Percentiles rank a stretch among this genome's conserved stretches.
These are phyloP conservation scores for Daldinia eschscholtzii DNA, from an alignment of 2,329 filamentous ascomycete genomes.

Conservation along the genomic window DNA sequence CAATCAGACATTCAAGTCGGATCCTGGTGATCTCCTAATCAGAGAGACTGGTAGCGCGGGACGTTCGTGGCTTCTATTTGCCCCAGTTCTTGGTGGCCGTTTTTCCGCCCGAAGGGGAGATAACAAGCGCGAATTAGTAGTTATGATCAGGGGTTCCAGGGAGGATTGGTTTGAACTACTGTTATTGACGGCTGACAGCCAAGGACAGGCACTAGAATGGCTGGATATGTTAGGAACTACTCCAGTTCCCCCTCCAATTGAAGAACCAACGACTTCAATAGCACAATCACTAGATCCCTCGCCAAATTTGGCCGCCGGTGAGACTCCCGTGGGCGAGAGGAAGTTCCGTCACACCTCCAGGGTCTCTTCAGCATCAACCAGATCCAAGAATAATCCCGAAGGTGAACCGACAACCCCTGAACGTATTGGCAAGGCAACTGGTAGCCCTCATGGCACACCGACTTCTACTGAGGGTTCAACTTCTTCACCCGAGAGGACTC, in stretches of 20 bases:
- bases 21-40: constrained; percentile 87
- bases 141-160: constrained; percentile 85
- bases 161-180: constrained; percentile 88
- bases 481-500: constrained; percentile 55
- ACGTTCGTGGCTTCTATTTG: constrained; percentile 85
- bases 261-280: constrained; percentile 51
- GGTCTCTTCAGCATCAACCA: constrained; percentile 43
- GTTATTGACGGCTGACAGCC: constrained; percentile 79
- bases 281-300: constrained; percentile 45
- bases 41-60: constrained; percentile 85
- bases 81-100: constrained; percentile 79
- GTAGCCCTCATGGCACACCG: constrained; percentile 51
- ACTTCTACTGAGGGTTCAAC: constrained; percentile 40
- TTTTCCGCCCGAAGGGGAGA: constrained; percentile 87
- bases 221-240: constrained; percentile 76
- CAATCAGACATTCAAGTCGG: constrained; percentile 73
- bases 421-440: constrained; percentile 52
- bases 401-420: constrained; percentile 54
- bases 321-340: constrained; percentile 58
- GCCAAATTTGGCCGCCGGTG: constrained; percentile 46
- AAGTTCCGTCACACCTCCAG: constrained; percentile 44
- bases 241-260: constrained; percentile 63
- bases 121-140: constrained; percentile 75
- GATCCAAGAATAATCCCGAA: constrained; percentile 39
- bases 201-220: constrained; percentile 87